These are phyloP conservation scores for Iberis pinnata DNA, from an alignment of 345 rosid genomes.

Conservation along the genomic window DNA sequence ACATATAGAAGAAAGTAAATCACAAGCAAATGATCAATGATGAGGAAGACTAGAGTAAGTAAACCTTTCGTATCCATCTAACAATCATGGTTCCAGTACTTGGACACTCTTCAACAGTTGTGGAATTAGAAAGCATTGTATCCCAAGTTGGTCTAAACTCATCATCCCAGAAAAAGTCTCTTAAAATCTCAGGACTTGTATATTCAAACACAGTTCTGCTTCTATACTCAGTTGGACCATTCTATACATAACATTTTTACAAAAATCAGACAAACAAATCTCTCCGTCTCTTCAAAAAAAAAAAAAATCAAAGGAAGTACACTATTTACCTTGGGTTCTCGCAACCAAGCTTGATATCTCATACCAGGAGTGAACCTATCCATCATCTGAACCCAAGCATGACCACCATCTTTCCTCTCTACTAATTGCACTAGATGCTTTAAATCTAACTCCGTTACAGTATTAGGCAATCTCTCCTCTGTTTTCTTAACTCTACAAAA, in stretches of 20 bases:
- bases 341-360: slow-evolving; percentile 69
- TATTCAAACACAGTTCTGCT: slow-evolving; percentile 62
- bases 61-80: slow-evolving; percentile 75
- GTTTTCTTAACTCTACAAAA: slow-evolving; percentile 30
- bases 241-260: slow-evolving; percentile 34
- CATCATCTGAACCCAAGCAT: slow-evolving; percentile 67
- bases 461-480: slow-evolving; percentile 33
- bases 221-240: slow-evolving; percentile 67
- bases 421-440: slow-evolving; percentile 48
- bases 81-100: slow-evolving; percentile 69
- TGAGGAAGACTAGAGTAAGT: too few species aligned
- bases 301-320: neutral
- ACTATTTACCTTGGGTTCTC: slow-evolving; percentile 68
- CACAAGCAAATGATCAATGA: too few species aligned
- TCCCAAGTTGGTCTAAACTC: slow-evolving; percentile 70
- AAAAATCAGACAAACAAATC: neutral
- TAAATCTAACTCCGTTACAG: slow-evolving; percentile 59
- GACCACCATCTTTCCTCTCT: slow-evolving; percentile 73
- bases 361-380: slow-evolving; percentile 52
- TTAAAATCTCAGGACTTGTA: slow-evolving; percentile 53
- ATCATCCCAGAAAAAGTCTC: slow-evolving; percentile 86
- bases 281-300: neutral
- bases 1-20: neutral
- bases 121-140: slow-evolving; percentile 58
- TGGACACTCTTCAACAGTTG: slow-evolving; percentile 50